Percentiles rank a stretch among this genome's conserved stretches.
Evolutionary conservation across 139 green algal species (phyloP).

Genomic region (Chlamydomonas schloesseri): DNA sequence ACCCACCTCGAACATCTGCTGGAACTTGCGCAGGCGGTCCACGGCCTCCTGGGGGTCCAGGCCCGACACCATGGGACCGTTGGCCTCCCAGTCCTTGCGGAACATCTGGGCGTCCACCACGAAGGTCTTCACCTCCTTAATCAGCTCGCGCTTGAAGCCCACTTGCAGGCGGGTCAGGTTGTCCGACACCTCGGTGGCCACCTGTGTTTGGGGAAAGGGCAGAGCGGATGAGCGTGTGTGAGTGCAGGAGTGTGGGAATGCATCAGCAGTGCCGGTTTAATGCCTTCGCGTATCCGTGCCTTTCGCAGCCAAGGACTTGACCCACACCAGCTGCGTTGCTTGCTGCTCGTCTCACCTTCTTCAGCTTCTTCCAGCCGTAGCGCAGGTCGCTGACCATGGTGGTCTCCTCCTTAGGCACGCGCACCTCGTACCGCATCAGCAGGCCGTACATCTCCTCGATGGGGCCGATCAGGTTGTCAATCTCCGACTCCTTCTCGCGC

Average conservation of each 20-base stretch:
- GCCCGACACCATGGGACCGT: constrained; percentile 89
- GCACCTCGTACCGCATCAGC: constrained; percentile 90
- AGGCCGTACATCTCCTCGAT: constrained; percentile 96
- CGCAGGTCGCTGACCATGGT: constrained; percentile 89
- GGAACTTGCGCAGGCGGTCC: constrained; percentile 91
- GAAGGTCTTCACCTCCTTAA: constrained; percentile 92
- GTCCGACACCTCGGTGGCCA: constrained; percentile 84
- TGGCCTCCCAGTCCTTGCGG: constrained; percentile 86
- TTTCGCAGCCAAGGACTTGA: too few species aligned
- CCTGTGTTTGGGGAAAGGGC: constrained; percentile 12
- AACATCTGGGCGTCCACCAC: constrained; percentile 86
- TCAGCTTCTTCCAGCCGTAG: constrained; percentile 93
- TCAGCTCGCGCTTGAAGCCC: constrained; percentile 91
- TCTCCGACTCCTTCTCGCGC: constrained; percentile 88
- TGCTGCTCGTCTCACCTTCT: constrained; percentile 55
- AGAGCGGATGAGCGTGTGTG: not conserved
- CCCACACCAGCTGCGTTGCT: too few species aligned
- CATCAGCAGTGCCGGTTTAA: too few species aligned
- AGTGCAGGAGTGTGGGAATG: too few species aligned
- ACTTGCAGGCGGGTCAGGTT: constrained; percentile 86
- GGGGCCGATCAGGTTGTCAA: constrained; percentile 88
- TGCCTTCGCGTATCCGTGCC: too few species aligned
- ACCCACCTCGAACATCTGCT: constrained; percentile 90
- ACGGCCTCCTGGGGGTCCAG: constrained; percentile 93
- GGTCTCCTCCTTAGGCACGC: constrained; percentile 93